phyloP scores from a whole-genome alignment of 305 asterid species.

The Solanum hybrid region DNA sequence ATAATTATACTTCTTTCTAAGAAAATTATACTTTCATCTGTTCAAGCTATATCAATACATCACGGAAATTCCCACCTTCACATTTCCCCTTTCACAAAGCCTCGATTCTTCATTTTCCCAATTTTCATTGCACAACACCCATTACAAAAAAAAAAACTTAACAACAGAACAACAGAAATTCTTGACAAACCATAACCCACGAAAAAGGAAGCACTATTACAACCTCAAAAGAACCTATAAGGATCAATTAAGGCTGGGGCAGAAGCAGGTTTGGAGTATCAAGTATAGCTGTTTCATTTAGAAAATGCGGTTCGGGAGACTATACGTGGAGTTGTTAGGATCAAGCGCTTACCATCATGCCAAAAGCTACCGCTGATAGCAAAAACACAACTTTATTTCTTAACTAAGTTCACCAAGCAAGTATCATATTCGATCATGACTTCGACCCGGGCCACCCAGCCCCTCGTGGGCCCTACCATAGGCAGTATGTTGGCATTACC shows the following conservation, averaged over 20 bases:
- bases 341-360: neutral
- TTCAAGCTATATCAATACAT: neutral
- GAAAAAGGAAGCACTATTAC: neutral
- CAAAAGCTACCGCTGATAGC: neutral
- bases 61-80: neutral
- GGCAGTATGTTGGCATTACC: neutral
- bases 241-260: neutral
- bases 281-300: neutral
- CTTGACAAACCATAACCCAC: neutral
- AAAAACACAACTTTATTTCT: neutral
- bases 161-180: neutral
- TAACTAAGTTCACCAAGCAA: neutral
- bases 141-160: neutral
- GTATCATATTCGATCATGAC: neutral
- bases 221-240: neutral
- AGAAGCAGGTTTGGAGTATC: neutral
- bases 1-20: neutral
- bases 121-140: neutral
- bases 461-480: neutral
- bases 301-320: neutral
- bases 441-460: neutral
- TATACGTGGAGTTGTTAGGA: neutral
- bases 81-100: neutral
- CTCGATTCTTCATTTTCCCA: neutral
- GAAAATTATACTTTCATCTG: neutral